A percentile compares a stretch with the other conserved stretches of the same genome.
phyloP scores from a whole-genome alignment of 257 asterid species.

The Scutellaria minor region DNA sequence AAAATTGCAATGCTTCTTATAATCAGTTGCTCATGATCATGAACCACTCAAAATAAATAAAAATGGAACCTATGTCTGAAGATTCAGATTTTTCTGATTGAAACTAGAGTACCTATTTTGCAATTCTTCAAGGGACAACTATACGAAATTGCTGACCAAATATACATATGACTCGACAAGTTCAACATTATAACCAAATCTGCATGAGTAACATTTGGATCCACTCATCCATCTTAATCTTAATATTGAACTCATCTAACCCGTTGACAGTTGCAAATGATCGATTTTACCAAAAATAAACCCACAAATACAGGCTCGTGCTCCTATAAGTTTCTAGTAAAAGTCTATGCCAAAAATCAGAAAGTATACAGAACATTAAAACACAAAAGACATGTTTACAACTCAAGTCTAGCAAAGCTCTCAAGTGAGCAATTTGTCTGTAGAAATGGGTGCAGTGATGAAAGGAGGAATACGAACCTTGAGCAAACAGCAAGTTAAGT shows the following conservation, averaged over 20 bases:
- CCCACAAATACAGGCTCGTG: not conserved
- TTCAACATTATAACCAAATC: not conserved
- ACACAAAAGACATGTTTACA: not conserved
- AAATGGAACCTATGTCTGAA: not conserved
- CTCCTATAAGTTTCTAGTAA: not conserved
- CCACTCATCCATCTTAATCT: too few relatives aligned
- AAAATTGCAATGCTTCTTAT: not conserved
- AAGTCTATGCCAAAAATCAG: slow-evolving; percentile 21
- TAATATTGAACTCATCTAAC: too few relatives aligned
- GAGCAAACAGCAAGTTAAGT: slow-evolving; percentile 70
- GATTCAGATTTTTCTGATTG: not conserved
- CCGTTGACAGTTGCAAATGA: too few relatives aligned
- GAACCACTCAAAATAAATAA: not conserved
- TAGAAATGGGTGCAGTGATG: not conserved
- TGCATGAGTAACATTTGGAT: not conserved
- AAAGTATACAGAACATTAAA: not conserved
- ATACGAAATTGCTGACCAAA: not conserved
- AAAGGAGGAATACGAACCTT: slow-evolving; percentile 52
- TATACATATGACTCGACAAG: not conserved
- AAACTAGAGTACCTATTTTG: slow-evolving; percentile 11
- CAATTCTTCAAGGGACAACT: not conserved
- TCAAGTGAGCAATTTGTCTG: slow-evolving; percentile 7
- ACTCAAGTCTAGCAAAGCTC: not conserved
- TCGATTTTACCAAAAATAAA: not conserved
- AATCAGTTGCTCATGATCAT: too few relatives aligned